Base-by-base conservation (phyloP, 2,329 filamentous ascomycete species). In the Epichloe hybrida region DNA sequence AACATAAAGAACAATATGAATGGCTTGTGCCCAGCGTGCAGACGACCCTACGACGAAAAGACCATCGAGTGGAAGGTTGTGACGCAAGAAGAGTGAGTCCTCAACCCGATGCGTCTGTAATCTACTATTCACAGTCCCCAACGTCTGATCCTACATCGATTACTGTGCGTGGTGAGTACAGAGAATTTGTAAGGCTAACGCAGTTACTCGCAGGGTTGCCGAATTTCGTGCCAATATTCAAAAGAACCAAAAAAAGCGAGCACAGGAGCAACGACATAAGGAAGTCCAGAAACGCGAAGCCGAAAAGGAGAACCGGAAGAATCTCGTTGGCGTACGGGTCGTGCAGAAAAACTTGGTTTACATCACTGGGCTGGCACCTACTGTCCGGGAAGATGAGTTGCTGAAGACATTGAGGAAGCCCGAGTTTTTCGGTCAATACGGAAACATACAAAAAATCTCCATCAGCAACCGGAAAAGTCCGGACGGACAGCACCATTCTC, bases 1-100 rank as follows among this genome's bases (percentile, higher is more conserved):
- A 98, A 97, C 66, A 94, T 98, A 67, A 95, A 94, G 71, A 95
- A 86, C 61, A 96, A 96, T 61, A 89, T 95, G 79, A 97, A 96
- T 65, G 90, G 91, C 37, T 78, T 96, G 52, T 98, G 93, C 68
- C 93, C 93, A n/a, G 95, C 95, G 58, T 98, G 93, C 67, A 82
- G 93, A 69, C 80, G 93, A 66, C 85, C 88, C 5, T 98, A 98
- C 67, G 89, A 96, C 66, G 94, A 98, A 59, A 91, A 91, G 66
- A 94, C 89, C 34, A 97, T 98, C 65, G 82, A 96, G 69, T 98
- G 89, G 79, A 95, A 95, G 69, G 85, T 93, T 51, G 88, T 95
- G 53, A 95, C 91, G 50, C 81, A 81, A 54, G 94, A 98, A 77
- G 93, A 98, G 88, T 95, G 80, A 62, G 84, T 77, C 49, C 31